Evolutionary conservation across 176 grass and related monocot species (phyloP), one percentile per base, ranked within the genome.

Genomic region (Phragmites australis): DNA sequence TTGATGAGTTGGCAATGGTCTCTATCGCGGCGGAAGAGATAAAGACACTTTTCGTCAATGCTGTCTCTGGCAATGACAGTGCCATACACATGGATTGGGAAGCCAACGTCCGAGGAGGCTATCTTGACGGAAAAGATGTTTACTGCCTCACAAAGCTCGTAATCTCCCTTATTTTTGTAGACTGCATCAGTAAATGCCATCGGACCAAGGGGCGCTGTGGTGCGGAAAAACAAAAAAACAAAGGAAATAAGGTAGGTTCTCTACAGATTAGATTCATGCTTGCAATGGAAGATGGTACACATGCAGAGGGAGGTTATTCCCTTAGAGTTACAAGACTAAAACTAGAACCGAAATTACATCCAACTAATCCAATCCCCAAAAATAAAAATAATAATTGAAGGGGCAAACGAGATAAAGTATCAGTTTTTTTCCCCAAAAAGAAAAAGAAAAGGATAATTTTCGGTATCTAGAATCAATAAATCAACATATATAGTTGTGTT

Each of bases 161-260:
- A 5, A n/a, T n/a, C n/a, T n/a, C n/a, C n/a, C 0, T 6, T 1
- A 9, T 1, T 4, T 8, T 52, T 5, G 49, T 8, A 39, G 48
- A 3, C 30, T n/a, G 1, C 16, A 40, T 55, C 10, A 5, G 31
- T 55, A 16, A 40, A 74, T 11, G 37, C 44, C 72, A 75, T 75
- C 0, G 72, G 72, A 58, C 72, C 72, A 43, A 75, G 14, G 72
- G 12, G 18, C 19, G 70, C 70, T 73, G 70, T 23, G 26, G 13
- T n/a, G 31, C 15, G 17, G 14, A n/a, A 44, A 6, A 68, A 23
- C n/a, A 64, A 6, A 16, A 68, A 26, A 6, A n/a, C n/a, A 23
- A 55, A 22, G 52, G 7, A 55, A 55, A 22, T 22, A 52, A 52
- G 50, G n/a, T n/a, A n/a, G n/a, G 18, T 21, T 52, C 17, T 17